phyloP scores from a whole-genome alignment of 257 asterid species.

The Verbascum thapsus region DNA sequence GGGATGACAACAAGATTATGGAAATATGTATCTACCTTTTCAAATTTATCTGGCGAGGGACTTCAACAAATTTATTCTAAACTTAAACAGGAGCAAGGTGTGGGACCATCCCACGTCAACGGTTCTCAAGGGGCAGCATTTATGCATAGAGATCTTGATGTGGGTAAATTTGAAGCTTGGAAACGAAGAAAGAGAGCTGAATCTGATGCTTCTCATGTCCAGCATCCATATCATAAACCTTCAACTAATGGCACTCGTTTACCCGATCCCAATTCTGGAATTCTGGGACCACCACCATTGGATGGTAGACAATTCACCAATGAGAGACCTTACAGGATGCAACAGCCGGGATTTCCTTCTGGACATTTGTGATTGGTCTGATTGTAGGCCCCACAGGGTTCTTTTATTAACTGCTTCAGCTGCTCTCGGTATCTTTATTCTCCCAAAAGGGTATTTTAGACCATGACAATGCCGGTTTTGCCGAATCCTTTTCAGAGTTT shows the following conservation, averaged over 20 bases:
- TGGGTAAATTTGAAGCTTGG: slow-evolving; percentile 95
- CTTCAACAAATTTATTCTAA: slow-evolving; percentile 90
- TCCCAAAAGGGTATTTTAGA: slow-evolving; percentile 22
- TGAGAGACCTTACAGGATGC: slow-evolving; percentile 74
- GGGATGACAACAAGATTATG: slow-evolving; percentile 93
- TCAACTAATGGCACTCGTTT: slow-evolving; percentile 54
- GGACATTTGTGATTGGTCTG: slow-evolving; percentile 24
- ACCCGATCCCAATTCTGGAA: slow-evolving; percentile 72
- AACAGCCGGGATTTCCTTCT: slow-evolving; percentile 56
- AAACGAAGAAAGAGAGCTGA: slow-evolving; percentile 90
- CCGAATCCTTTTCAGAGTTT: slow-evolving; percentile 30
- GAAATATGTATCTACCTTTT: slow-evolving; percentile 90
- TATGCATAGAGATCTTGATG: slow-evolving; percentile 71
- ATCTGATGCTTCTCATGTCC: slow-evolving; percentile 61
- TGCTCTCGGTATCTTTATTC: slow-evolving; percentile 31
- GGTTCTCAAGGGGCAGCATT: slow-evolving; percentile 56
- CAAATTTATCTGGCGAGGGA: slow-evolving; percentile 81
- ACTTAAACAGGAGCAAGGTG: slow-evolving; percentile 85
- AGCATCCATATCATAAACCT: slow-evolving; percentile 62
- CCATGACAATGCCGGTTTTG: slow-evolving; percentile 40
- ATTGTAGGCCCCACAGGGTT: slow-evolving; percentile 27
- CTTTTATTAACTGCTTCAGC: slow-evolving; percentile 32
- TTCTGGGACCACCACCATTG: slow-evolving; percentile 92
- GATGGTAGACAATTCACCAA: slow-evolving; percentile 63
- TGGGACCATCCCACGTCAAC: slow-evolving; percentile 67